Base-by-base conservation (phyloP, 805 yeast species). In the Priceomyces carsonii region DNA sequence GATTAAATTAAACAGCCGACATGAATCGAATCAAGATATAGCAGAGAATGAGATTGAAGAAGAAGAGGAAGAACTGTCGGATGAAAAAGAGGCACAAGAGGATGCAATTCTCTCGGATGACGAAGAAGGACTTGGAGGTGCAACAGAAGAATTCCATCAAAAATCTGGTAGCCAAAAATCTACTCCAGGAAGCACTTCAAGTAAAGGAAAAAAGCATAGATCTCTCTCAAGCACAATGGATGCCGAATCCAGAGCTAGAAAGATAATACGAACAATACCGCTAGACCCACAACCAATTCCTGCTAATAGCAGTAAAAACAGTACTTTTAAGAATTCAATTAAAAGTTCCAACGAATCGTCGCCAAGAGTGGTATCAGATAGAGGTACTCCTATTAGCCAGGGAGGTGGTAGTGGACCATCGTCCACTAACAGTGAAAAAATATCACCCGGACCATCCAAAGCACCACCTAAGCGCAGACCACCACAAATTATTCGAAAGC, bases 221-320 rank as follows among this genome's bases (percentile, higher is more conserved):
- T 64, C 79, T 3, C 55, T 80, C 8, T 76, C 84, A 2, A 73
- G 66, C 35, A 70, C 77, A 4, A 63, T 71, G 25, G 74, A 82
- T 51, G 85, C 87, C 1, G 91, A 82, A 51, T 72, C 77, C 17
- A 76, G 81, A 30, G 93, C 91, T 1, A 69, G 93, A 44, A 78
- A 74, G 51, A 82, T 85, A 43, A 85, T 85, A 29, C 73, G 79
- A 31, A 85, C 90, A 0, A 81, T 85, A 45, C 95, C 95, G 2
- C 62, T 85, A 43, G 95, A 85, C 55, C 95, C 95, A 0, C 82
- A 77, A 35, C 95, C 95, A 4, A 85, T 85, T 19, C 59, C 78
- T 3, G 66, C 60, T 0, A 50, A 42, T 10, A 51, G 50, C 10
- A 63, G 60, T 40, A 48, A 71, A 40, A 60, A 69, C 40, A 48